A percentile compares a stretch with the other conserved stretches of the same genome.
These are phyloP conservation scores for Entomortierella chlamydospora DNA, from an alignment of 192 early-diverging fungal species.

Conservation along the genomic window DNA sequence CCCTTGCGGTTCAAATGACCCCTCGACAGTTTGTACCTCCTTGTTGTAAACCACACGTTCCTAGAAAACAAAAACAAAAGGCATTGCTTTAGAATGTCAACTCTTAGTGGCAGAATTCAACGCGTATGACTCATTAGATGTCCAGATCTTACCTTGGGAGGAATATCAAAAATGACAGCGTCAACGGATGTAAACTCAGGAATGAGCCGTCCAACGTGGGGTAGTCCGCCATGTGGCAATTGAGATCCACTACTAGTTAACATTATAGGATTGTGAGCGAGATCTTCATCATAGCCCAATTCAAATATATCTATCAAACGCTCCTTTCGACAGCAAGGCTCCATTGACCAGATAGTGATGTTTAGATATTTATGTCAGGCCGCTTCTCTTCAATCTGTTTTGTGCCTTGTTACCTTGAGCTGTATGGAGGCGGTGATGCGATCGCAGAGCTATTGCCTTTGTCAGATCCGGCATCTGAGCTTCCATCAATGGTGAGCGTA, in stretches of 20 bases:
- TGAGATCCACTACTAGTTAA: constrained; percentile 13
- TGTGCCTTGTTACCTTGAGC: constrained; percentile 22
- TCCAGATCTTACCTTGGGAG: constrained; percentile 74
- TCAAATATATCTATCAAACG: too few relatives aligned
- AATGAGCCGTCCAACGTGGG: constrained; percentile 44
- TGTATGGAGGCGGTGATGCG: constrained; percentile 58
- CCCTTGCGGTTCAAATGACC: constrained; percentile 62
- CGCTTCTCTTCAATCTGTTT: too few relatives aligned
- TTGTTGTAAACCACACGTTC: constrained; percentile 91
- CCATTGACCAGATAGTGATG: too few relatives aligned
- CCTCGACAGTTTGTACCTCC: constrained; percentile 81
- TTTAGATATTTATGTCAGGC: too few relatives aligned
- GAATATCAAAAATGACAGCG: constrained; percentile 86
- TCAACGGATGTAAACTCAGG: constrained; percentile 79
- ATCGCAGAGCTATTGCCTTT: constrained; percentile 50
- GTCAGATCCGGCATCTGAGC: constrained; percentile 62
- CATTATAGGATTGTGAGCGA: too few relatives aligned
- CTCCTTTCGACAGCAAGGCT: too few relatives aligned
- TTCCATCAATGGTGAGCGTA: constrained; percentile 42
- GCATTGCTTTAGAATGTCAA: too few relatives aligned
- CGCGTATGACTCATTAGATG: too few relatives aligned
- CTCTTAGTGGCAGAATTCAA: too few relatives aligned
- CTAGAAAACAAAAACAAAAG: constrained; percentile 56
- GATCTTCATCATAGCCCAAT: too few relatives aligned
- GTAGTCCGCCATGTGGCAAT: constrained; percentile 8